phyloP scores from a whole-genome alignment of 352 stramenopile genomes.

The Globisporangium acanthophoron region DNA sequence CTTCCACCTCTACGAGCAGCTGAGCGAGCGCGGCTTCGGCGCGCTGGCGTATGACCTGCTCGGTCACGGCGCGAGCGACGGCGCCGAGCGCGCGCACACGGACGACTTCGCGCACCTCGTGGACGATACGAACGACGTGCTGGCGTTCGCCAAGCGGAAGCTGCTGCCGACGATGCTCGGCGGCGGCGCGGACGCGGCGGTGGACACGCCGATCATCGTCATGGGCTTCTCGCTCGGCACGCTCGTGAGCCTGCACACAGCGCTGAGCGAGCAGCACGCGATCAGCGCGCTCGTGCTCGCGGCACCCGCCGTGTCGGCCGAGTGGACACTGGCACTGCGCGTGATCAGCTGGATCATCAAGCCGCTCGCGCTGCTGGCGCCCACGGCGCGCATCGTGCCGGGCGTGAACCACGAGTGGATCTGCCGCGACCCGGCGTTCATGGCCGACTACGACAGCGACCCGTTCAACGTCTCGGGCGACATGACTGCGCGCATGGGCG shows the following conservation, averaged over 20 bases:
- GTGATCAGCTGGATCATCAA: conserved; percentile 16
- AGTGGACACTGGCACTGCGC: conserved; percentile 12
- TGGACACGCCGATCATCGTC: conserved; percentile 15
- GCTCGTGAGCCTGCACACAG: conserved; percentile 26
- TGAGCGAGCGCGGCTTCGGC: conserved; percentile 33
- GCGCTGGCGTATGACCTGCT: conserved; percentile 46
- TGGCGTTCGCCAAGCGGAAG: conserved; percentile 28
- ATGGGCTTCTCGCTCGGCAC: conserved; percentile 28
- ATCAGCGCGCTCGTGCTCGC: conserved; percentile 24
- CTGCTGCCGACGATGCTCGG: conserved; percentile 22
- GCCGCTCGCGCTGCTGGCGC: conserved; percentile 15
- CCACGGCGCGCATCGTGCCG: conserved; percentile 24
- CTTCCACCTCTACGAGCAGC: conserved; percentile 34
- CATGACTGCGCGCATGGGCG: conserved; percentile 38
- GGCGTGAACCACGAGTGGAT: conserved; percentile 21
- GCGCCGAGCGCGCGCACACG: conserved; percentile 24
- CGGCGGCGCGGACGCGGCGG: background rate
- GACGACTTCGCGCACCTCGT: conserved; percentile 40
- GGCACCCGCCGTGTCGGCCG: conserved; percentile 16
- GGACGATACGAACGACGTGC: conserved; percentile 45
- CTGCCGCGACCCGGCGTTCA: conserved; percentile 21
- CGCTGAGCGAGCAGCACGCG: conserved; percentile 17
- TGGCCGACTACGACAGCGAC: conserved; percentile 23
- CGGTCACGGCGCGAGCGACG: conserved; percentile 38
- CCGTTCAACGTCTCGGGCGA: conserved; percentile 27